Base-by-base conservation (phyloP, 768 basidiomycete genomes). In the Mycena galopus region DNA sequence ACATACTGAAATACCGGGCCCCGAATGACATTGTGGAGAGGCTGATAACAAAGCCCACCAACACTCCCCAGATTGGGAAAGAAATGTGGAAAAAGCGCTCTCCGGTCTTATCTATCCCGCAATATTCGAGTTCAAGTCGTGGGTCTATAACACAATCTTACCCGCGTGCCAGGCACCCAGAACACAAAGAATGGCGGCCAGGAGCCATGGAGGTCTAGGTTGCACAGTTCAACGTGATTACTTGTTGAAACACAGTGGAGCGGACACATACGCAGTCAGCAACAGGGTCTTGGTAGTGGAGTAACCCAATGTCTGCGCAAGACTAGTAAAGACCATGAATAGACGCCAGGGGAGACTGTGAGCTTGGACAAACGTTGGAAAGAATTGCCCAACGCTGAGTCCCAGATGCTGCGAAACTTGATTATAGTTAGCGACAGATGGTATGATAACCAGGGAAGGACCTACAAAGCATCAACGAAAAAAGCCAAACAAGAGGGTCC, bases 81-180 rank as follows among this genome's bases (percentile, higher is more conserved):
- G 75, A 74, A 67, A 81, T 77, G 76, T 88, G 87, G 81, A 85
- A 84, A 78, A 86, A 88, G 1, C 86, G 84, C 72, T 88, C 87
- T 0, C 86, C 86, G 2, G 84, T 84, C 25, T 77, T 74, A 72
- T 88, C 87, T 88, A 65, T 39, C 10, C 23, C 3, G 32, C 3
- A 7, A 33, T 6, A 12, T 25, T 32, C 8, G 29, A 21, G 14
- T 50, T 10, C 0, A 37, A 62, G 6, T 50, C 23, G 2, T 42
- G 23, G 0, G 25, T 21, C 10, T 21, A 16, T 65, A 16, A 4
- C 21, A 14, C 3, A 42, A 44, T 67, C 84, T 59, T 57, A 82
- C 86, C 87, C n/a, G 83, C 83, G 64, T 86, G 73, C 82, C 84
- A 83, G 0, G 86, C 86, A 67, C 81, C 84, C 21, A 82, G 59